A percentile compares a stretch with the other conserved stretches of the same genome.
phyloP scores from a whole-genome alignment of 352 stramenopile genomes.

The Globisporangium heterothallicum region DNA sequence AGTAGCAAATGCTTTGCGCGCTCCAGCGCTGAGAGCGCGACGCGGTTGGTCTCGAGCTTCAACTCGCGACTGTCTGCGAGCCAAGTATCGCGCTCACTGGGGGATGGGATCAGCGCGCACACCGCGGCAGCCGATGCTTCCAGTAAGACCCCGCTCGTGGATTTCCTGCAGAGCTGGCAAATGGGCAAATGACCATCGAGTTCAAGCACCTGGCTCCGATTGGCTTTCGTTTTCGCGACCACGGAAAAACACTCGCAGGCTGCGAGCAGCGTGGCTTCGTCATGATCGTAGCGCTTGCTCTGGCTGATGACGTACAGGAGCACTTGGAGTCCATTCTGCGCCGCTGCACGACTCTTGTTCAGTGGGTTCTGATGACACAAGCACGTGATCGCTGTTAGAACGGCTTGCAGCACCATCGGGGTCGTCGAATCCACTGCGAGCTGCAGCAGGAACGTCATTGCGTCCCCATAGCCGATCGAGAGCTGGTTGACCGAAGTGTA shows the following conservation, averaged over 20 bases:
- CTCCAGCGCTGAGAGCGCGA: constrained; percentile 41
- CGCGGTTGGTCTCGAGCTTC: constrained; percentile 51
- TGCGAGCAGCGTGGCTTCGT: constrained; percentile 36
- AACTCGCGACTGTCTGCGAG: constrained; percentile 44
- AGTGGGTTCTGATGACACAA: constrained; percentile 58
- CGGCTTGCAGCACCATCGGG: constrained; percentile 40
- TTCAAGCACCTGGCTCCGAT: constrained; percentile 41
- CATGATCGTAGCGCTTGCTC: constrained; percentile 25
- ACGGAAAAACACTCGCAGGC: constrained; percentile 51
- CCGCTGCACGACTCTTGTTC: constrained; percentile 55
- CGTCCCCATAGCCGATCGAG: constrained; percentile 67
- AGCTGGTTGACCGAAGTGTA: constrained; percentile 70
- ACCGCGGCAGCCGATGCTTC: constrained; percentile 43
- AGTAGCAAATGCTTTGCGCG: constrained; percentile 41
- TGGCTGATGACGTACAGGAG: constrained; percentile 48
- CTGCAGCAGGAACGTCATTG: constrained; percentile 54
- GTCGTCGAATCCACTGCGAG: constrained; percentile 48
- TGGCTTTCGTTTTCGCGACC: constrained; percentile 33
- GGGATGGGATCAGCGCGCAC: constrained; percentile 40
- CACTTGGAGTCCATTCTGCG: constrained; percentile 71
- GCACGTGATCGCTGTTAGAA: constrained; percentile 35
- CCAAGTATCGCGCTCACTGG: constrained; percentile 27
- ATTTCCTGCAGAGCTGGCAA: constrained; percentile 41
- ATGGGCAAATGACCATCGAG: constrained; percentile 54
- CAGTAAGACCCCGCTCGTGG: constrained; percentile 23